These are phyloP conservation scores for Linnemannia elongata DNA, from an alignment of 192 early-diverging fungal species.

Conservation along the genomic window DNA sequence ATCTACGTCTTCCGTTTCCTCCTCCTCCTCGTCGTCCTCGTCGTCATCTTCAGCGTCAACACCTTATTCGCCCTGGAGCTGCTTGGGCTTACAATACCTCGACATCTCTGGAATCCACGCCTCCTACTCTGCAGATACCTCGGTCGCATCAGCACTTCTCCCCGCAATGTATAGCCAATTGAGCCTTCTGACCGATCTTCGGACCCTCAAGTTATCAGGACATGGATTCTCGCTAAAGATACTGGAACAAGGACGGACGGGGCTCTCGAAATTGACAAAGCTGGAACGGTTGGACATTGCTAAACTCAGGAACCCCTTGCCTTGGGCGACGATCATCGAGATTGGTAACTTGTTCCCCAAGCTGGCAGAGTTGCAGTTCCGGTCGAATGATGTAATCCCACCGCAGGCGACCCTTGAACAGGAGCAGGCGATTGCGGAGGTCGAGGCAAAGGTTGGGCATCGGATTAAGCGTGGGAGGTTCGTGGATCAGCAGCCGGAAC, in stretches of 20 bases:
- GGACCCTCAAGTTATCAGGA: conserved; percentile 29
- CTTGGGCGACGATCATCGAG: conserved; percentile 34
- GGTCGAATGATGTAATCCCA: conserved; percentile 37
- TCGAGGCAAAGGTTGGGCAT: too few relatives aligned
- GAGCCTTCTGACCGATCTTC: conserved; percentile 9
- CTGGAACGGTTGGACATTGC: conserved; percentile 29
- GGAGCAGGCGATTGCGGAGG: background rate
- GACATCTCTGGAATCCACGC: conserved; percentile 48
- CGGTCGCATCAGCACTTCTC: background rate
- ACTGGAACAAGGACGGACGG: conserved; percentile 12
- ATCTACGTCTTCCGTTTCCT: background rate
- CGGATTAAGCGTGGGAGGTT: background rate
- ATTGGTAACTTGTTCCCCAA: conserved; percentile 46
- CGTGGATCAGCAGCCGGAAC: background rate
- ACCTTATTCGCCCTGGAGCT: conserved; percentile 19
- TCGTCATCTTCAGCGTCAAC: background rate
- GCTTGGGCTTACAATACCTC: conserved; percentile 21
- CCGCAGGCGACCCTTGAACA: conserved; percentile 1
- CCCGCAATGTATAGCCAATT: conserved; percentile 42
- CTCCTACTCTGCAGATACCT: conserved; percentile 12
- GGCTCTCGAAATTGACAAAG: conserved; percentile 2
- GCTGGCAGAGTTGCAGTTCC: conserved; percentile 32
- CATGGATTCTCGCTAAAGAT: conserved; percentile 34
- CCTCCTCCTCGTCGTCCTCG: too few relatives aligned
- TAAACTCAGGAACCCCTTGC: conserved; percentile 17